Evolutionary conservation across 1,284 basidiomycete genomes (phyloP).

Genomic region (Taiwanofungus camphoratus): DNA sequence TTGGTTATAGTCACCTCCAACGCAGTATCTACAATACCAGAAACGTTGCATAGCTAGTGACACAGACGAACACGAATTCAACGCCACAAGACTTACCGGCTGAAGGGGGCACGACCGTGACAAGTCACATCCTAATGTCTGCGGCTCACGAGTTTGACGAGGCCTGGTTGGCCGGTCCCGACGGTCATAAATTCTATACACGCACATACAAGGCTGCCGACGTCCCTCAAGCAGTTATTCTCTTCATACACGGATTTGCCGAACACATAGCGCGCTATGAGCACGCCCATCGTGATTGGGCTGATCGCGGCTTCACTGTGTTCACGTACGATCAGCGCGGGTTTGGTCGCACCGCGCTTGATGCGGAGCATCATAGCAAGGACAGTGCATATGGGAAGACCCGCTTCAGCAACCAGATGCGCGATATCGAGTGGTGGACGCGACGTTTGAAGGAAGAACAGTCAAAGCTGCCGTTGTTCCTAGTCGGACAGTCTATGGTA

Average conservation of each 20-base stretch:
- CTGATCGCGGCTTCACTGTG: constrained; percentile 55
- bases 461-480: constrained; percentile 53
- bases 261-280: constrained; percentile 78
- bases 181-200: constrained; percentile 39
- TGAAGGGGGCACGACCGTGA: no score
- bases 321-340: constrained; percentile 85
- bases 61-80: no score
- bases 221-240: constrained; percentile 50
- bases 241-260: constrained; percentile 83
- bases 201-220: constrained; percentile 30
- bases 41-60: no score
- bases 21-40: no score
- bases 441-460: constrained; percentile 41
- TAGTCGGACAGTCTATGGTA: constrained; percentile 86
- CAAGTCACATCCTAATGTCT: no score
- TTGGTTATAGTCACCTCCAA: no score
- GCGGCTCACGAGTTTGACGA: constrained; percentile 14
- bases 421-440: constrained; percentile 68
- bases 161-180: constrained; percentile 34
- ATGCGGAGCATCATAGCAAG: constrained; percentile 40
- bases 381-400: constrained; percentile 63
- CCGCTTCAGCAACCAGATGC: constrained; percentile 60
- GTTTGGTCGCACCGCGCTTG: constrained; percentile 74
- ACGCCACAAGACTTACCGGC: no score
- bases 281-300: constrained; percentile 57